A percentile compares a stretch with the other conserved stretches of the same genome.
Evolutionary conservation across 2,329 filamentous ascomycete species (phyloP).

Genomic region (Penicillium oxalicum): DNA sequence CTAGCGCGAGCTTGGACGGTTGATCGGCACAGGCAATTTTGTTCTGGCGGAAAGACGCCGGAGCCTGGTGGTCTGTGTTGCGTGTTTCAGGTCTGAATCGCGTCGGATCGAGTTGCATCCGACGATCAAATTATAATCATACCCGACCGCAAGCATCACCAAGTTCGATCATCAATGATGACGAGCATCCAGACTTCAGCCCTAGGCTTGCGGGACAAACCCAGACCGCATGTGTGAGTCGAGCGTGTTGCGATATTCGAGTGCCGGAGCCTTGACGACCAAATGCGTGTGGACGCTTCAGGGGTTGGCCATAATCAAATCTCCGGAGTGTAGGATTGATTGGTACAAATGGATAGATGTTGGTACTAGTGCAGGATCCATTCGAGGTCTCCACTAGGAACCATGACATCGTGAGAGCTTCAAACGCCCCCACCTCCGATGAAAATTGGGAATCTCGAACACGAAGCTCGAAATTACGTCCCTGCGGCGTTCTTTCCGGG

Average conservation of each 20-base stretch:
- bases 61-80: slow-evolving; percentile 2
- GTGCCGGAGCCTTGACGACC: no score
- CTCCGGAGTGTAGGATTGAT: no score
- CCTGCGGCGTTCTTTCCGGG: no score
- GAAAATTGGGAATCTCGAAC: slow-evolving; percentile 2
- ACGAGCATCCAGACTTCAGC: no score
- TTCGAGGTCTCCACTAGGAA: slow-evolving; percentile 18
- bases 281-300: no score
- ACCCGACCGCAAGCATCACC: neutral
- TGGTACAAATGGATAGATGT: neutral
- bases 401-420: slow-evolving; percentile 5
- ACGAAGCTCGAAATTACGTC: no score
- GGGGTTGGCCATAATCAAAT: no score
- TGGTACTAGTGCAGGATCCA: slow-evolving; percentile 10
- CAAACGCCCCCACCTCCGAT: slow-evolving; percentile 6
- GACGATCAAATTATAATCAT: neutral
- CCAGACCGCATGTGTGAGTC: no score
- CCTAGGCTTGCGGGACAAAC: no score
- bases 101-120: slow-evolving; percentile 9
- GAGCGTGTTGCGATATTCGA: no score
- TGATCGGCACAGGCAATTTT: slow-evolving; percentile 23
- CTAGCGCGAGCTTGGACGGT: slow-evolving; percentile 13
- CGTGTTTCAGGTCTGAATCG: slow-evolving; percentile 16
- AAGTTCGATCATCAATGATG: no score
- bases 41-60: slow-evolving; percentile 9